Percentiles rank a stretch among this genome's conserved stretches.
These are phyloP conservation scores for Phaeosphaeria sp. DNA, from an alignment of 2,329 filamentous ascomycete genomes.

Conservation along the genomic window DNA sequence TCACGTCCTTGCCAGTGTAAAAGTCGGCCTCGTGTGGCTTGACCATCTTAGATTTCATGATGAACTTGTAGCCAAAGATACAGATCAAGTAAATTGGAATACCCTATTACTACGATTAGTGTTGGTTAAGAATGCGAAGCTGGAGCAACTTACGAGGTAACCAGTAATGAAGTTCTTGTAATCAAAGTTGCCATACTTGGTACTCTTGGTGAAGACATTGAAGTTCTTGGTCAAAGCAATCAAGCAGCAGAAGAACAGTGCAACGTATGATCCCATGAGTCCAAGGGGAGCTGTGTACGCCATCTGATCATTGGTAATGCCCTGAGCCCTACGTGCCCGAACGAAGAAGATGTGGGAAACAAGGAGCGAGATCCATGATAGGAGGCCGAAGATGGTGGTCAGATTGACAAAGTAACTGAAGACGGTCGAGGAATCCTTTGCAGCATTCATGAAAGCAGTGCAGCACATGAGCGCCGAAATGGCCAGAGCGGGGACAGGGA, in stretches of 20 bases:
- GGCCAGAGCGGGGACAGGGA: constrained; percentile 71
- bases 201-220: constrained; percentile 66
- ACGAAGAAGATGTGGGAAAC: constrained; percentile 58
- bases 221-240: constrained; percentile 86
- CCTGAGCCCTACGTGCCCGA: constrained; percentile 53
- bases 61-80: constrained; percentile 63
- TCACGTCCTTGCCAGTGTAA: constrained; percentile 74
- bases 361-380: constrained; percentile 59
- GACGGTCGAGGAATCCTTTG: constrained; percentile 49
- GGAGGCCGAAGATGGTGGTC: constrained; percentile 49
- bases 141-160: constrained; percentile 55
- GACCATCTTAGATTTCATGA: constrained; percentile 47
- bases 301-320: constrained; percentile 51
- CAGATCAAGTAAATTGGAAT: constrained; percentile 75
- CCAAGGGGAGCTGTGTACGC: constrained; percentile 74
- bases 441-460: constrained; percentile 66
- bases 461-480: constrained; percentile 68
- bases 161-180: constrained; percentile 80
- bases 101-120: constrained; percentile 73
- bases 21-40: constrained; percentile 69
- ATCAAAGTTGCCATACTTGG: constrained; percentile 64
- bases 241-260: constrained; percentile 72
- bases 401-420: constrained; percentile 59
- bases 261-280: constrained; percentile 70
- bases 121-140: constrained; percentile 5